Evolutionary conservation across 208 protist species (phyloP).

Genomic region (Kentomonas sorsogonicus): DNA sequence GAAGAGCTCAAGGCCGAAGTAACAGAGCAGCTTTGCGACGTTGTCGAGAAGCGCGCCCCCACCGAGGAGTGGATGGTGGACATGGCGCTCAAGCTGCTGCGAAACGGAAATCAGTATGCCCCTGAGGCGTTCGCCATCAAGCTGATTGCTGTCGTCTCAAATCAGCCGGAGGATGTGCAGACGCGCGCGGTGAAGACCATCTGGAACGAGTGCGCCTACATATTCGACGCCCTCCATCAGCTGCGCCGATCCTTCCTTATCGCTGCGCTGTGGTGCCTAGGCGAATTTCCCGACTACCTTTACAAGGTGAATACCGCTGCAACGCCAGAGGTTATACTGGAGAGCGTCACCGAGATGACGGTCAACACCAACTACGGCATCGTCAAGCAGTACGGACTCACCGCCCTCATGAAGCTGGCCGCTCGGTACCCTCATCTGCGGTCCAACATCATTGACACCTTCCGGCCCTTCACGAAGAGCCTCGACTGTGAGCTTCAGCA

Average conservation of each 20-base stretch:
- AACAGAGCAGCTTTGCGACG: constrained; percentile 86
- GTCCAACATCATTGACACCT: constrained; percentile 36
- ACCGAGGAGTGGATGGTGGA: constrained; percentile 96
- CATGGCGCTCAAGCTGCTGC: constrained; percentile 92
- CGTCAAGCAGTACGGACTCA: constrained; percentile 92
- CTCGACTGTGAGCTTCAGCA: constrained; percentile 94
- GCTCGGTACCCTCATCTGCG: constrained; percentile 62
- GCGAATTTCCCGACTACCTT: constrained; percentile 95
- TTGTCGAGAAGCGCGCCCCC: constrained; percentile 91
- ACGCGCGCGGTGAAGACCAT: constrained; percentile 81
- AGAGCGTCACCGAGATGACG: constrained; percentile 16
- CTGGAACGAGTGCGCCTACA: constrained; percentile 79
- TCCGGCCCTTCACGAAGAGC: constrained; percentile 52
- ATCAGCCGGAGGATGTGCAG: constrained; percentile 83
- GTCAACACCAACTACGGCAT: constrained; percentile 50
- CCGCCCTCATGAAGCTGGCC: constrained; percentile 92
- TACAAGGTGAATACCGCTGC: no score
- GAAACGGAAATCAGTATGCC: constrained; percentile 61
- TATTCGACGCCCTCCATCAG: constrained; percentile 72
- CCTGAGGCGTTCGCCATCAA: constrained; percentile 60
- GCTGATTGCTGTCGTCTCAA: constrained; percentile 89
- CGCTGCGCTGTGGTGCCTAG: constrained; percentile 93
- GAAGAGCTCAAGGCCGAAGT: constrained; percentile 94
- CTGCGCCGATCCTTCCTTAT: constrained; percentile 88
- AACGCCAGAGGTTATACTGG: no score